A percentile compares a stretch with the other conserved stretches of the same genome.
Conservation (phyloP, 1,284 basidiomycete genomes). For the Neotropicomus parvogracilis region DNA sequence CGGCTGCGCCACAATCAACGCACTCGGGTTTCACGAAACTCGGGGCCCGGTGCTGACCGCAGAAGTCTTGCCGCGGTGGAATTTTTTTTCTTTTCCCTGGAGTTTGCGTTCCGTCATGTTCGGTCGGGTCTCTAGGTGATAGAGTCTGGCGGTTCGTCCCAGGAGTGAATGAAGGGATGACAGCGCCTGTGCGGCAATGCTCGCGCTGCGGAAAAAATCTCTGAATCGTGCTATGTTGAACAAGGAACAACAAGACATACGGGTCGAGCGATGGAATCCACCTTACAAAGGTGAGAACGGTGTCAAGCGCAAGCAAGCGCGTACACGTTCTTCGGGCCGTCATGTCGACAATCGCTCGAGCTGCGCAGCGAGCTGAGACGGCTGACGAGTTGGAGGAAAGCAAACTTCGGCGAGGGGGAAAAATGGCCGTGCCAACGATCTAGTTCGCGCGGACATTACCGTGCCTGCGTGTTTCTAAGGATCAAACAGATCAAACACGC, state of each 20-base stretch:
- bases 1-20: conserved; percentile 20
- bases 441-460: conserved; percentile 21
- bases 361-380: background rate
- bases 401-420: background rate
- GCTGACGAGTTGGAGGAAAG: background rate
- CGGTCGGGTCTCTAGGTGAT: background rate
- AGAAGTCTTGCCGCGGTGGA: conserved; percentile 1
- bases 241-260: background rate
- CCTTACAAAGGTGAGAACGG: background rate
- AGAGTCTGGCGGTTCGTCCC: background rate
- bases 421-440: background rate
- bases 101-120: background rate
- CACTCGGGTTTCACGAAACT: background rate
- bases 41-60: background rate
- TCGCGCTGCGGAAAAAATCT: background rate
- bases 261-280: background rate
- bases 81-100: background rate
- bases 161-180: background rate
- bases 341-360: background rate
- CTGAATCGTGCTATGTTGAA: no score
- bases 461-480: conserved; percentile 10
- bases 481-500: conserved; percentile 10
- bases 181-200: background rate
- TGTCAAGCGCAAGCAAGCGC: background rate
- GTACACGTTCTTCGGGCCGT: background rate